Conservation (phyloP, 495 filamentous ascomycete genomes). For the Stereocaulon alpinum region DNA sequence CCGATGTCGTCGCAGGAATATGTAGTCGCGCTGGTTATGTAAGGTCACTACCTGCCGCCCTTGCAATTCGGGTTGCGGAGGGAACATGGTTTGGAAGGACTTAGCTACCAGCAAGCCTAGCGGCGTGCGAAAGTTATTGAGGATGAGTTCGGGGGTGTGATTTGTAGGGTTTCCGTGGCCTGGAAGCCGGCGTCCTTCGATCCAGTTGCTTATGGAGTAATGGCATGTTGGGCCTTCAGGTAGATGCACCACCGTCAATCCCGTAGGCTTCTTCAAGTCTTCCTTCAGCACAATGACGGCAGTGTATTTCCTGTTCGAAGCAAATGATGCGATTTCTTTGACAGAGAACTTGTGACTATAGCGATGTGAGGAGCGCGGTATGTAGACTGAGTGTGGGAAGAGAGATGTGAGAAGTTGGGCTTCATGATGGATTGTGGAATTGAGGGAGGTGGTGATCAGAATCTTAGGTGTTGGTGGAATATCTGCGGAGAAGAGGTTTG, state of each 20-base stretch:
- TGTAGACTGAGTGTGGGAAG: conserved; percentile 82
- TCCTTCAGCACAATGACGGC: conserved; percentile 72
- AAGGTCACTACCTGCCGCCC: conserved; percentile 84
- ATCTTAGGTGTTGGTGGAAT: conserved; percentile 57
- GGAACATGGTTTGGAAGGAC: conserved; percentile 75
- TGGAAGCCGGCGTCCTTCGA: conserved; percentile 70
- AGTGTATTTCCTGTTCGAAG: conserved; percentile 67
- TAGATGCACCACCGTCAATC: conserved; percentile 71
- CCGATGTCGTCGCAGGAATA: conserved; percentile 80
- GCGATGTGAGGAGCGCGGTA: conserved; percentile 69
- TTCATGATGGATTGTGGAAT: conserved; percentile 76
- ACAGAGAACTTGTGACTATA: conserved; percentile 79
- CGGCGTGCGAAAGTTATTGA: conserved; percentile 93
- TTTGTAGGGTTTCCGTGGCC: conserved; percentile 83
- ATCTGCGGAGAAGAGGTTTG: conserved; percentile 64
- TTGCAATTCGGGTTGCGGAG: conserved; percentile 65
- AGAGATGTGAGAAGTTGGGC: conserved; percentile 63
- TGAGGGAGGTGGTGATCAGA: conserved; percentile 77
- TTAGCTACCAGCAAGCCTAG: conserved; percentile 82
- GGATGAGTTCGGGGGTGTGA: conserved; percentile 84
- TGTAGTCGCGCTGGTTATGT: conserved; percentile 94
- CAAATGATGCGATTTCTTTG: conserved; percentile 80
- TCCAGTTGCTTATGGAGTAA: conserved; percentile 75
- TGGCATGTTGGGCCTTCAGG: conserved; percentile 81
- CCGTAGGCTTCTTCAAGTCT: conserved; percentile 68